A percentile compares a stretch with the other conserved stretches of the same genome.
phyloP scores from a whole-genome alignment of 257 asterid genomes.

The Nicotiana attenuata region DNA sequence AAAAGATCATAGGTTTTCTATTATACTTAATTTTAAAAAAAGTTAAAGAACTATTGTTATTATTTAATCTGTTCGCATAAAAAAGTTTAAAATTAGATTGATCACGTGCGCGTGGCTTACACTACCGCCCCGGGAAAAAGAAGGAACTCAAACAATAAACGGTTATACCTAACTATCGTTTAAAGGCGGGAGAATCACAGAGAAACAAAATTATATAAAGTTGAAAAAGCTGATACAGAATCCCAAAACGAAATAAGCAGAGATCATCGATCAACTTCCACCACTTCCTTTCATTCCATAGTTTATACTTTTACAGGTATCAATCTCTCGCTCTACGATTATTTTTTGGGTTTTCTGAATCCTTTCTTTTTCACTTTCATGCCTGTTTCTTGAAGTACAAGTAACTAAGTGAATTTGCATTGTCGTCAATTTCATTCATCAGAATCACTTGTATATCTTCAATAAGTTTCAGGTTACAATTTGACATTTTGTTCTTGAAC shows the following conservation, averaged over 20 bases:
- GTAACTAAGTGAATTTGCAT: not conserved
- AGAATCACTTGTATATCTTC: too few species aligned
- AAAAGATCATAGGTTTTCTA: too few species aligned
- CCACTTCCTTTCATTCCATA: not conserved
- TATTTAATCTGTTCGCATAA: not conserved
- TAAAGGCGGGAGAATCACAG: not conserved
- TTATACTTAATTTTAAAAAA: too few species aligned
- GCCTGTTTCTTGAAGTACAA: not conserved
- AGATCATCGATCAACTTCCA: not conserved
- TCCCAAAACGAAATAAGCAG: not conserved
- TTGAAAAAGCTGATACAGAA: not conserved
- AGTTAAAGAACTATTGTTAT: too few species aligned
- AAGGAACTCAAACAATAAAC: too few species aligned
- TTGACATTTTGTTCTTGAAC: not conserved
- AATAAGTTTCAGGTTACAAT: not conserved
- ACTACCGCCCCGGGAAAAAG: not conserved
- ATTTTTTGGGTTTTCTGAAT: too few species aligned
- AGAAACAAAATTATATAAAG: not conserved
- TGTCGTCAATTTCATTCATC: too few species aligned
- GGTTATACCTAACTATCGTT: too few species aligned
- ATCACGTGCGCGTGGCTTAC: not conserved
- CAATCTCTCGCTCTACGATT: not conserved
- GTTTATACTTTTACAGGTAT: not conserved
- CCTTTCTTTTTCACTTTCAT: not conserved
- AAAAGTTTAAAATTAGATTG: not conserved